Conservation (phyloP, 306 rosid species). For the Trifolium pratense region DNA sequence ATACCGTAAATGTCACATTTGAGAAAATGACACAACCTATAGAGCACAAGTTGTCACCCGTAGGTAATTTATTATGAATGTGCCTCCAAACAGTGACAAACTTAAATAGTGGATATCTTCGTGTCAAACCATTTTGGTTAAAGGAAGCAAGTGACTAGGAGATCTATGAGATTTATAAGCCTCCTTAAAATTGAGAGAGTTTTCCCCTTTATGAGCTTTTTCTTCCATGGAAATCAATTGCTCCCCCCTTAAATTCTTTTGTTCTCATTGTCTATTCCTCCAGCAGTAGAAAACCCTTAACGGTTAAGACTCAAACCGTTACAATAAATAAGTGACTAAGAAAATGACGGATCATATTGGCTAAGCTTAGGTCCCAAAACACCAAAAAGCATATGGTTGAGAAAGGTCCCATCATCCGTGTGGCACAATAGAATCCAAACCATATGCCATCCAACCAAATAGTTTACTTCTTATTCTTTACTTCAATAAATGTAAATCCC, state of each 20-base stretch:
- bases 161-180: too few species aligned
- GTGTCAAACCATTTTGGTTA: too few species aligned
- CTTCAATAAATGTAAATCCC: slow-evolving; percentile 43
- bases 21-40: too few species aligned
- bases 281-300: background rate
- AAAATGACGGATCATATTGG: slow-evolving; percentile 19
- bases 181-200: too few species aligned
- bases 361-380: slow-evolving; percentile 28
- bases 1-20: too few species aligned
- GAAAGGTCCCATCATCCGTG: slow-evolving; percentile 40
- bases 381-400: slow-evolving; percentile 34
- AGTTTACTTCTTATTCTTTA: slow-evolving; percentile 13
- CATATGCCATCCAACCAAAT: slow-evolving; percentile 26
- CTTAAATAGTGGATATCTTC: too few species aligned
- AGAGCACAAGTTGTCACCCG: too few species aligned
- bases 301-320: slow-evolving; percentile 33
- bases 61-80: too few species aligned
- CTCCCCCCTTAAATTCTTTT: background rate
- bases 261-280: background rate
- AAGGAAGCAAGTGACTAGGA: too few species aligned
- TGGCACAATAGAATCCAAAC: slow-evolving; percentile 45
- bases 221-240: background rate
- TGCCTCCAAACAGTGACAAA: too few species aligned
- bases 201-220: too few species aligned
- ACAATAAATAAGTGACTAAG: slow-evolving; percentile 2